Base-by-base conservation (phyloP, 2,329 filamentous ascomycete genomes). In the Aspergillus flavus region DNA sequence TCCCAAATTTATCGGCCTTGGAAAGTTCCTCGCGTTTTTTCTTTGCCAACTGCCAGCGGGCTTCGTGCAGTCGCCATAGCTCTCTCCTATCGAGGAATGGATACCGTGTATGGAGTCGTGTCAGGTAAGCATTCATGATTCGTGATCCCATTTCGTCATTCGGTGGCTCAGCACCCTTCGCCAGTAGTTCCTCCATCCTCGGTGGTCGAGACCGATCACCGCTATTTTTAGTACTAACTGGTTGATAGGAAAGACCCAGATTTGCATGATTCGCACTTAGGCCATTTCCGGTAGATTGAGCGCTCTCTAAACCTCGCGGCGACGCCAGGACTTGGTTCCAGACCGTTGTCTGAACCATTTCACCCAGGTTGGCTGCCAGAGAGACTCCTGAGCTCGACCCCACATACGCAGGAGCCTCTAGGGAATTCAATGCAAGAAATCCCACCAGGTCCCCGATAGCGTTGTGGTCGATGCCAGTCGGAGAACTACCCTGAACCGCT, bases 291-390 rank as follows among this genome's bases (percentile, higher is more conserved):
- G 64, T 43, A 63, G 65, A 28, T 69, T 72, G n/a, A 6, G 56
- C 43, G 7, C 43, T 66, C 41, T 64, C 65, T 21, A 65, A 66
- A 6, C 59, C 62, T 36, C 71, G 67, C 58, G 71, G 71, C 16
- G 69, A 69, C 1, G 73, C 71, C 19, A 84, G 71, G 2, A 82
- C 80, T 64, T 85, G 84, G 56, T 84, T 84, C 83, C 83, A 85
- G 1, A 84, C 82, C 21, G 82, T 84, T 0, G 82, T 81, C 66
- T 85, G 83, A 10, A 85, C 82, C 81, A 85, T 85, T 57, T 84
- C 81, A 26, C 83, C 82, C 9, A 85, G 73, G 64, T 84, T 82
- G 10, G 81, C 75, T 6, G 83, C 83, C 52, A 85, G 68, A 16
- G 81, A 80, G 36, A 84, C 76, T 10, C 83, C 83, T 12, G 82